A percentile compares a stretch with the other conserved stretches of the same genome.
These are phyloP conservation scores for Phialocephala sp. DNA, from an alignment of 2,329 filamentous ascomycete species.

Conservation along the genomic window DNA sequence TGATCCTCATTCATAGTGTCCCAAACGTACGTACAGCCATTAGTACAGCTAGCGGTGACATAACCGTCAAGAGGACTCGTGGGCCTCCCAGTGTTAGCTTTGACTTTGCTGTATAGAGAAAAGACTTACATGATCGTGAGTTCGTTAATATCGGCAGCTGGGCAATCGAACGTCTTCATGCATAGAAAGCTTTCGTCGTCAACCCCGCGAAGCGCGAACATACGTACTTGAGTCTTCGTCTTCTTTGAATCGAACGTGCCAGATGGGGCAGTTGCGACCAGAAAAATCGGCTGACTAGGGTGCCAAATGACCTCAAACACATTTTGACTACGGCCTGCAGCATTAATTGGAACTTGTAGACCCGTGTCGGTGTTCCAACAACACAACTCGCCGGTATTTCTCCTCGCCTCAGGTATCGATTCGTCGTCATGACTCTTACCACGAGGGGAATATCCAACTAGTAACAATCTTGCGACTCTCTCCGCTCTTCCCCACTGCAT, in stretches of 20 bases:
- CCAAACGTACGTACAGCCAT: constrained; percentile 68
- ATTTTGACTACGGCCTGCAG: constrained; percentile 60
- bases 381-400: constrained; percentile 63
- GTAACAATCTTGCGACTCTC: constrained; percentile 55
- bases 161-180: constrained; percentile 62
- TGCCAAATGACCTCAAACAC: constrained; percentile 72
- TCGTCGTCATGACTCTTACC: constrained; percentile 57
- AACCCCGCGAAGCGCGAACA: constrained; percentile 50
- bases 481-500: constrained; percentile 63
- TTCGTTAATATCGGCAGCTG: constrained; percentile 66
- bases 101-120: neutral
- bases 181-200: constrained; percentile 49
- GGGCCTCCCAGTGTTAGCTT: constrained; percentile 48
- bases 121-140: constrained; percentile 55
- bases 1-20: constrained; percentile 61
- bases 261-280: constrained; percentile 62
- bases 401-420: constrained; percentile 62
- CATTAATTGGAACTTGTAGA: constrained; percentile 52
- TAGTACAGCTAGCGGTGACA: constrained; percentile 65
- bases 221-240: constrained; percentile 60
- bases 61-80: constrained; percentile 58
- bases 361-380: constrained; percentile 58
- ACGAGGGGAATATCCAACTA: constrained; percentile 68
- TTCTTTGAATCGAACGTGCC: constrained; percentile 49
- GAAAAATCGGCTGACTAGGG: constrained; percentile 57